These are phyloP conservation scores for Cladosporium sp. DNA, from an alignment of 2,329 filamentous ascomycete genomes.

Conservation along the genomic window DNA sequence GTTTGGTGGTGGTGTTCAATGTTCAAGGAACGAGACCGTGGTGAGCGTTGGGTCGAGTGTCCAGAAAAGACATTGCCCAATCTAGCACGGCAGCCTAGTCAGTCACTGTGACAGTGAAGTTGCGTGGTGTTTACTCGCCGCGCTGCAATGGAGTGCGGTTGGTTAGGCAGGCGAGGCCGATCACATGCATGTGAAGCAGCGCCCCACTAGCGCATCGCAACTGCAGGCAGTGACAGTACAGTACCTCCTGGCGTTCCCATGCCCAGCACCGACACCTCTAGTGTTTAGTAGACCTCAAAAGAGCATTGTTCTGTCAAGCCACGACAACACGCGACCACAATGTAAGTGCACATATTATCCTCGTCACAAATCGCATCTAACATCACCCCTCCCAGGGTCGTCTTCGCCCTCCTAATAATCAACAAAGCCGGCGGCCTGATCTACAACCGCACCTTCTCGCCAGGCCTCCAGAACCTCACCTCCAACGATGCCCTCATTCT, in stretches of 20 bases:
- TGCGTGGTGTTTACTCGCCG: background rate
- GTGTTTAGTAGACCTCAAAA: too few species aligned
- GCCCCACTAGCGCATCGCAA: background rate
- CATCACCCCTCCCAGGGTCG: slow-evolving; percentile 52
- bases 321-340: background rate
- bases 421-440: slow-evolving; percentile 95
- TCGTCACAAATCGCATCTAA: background rate
- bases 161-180: background rate
- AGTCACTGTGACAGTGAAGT: too few species aligned
- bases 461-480: slow-evolving; percentile 79
- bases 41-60: background rate
- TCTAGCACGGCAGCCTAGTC: too few species aligned
- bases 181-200: background rate
- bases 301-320: background rate
- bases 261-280: too few species aligned
- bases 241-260: too few species aligned
- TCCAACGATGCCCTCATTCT: slow-evolving; percentile 97
- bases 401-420: slow-evolving; percentile 94
- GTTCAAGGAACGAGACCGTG: slow-evolving; percentile 1
- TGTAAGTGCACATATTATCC: background rate
- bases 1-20: background rate
- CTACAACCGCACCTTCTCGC: slow-evolving; percentile 91
- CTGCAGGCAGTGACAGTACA: background rate
- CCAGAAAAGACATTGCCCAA: background rate
- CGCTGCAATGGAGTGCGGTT: background rate